phyloP scores from a whole-genome alignment of 2,329 filamentous ascomycete species.

The Phaeoacremonium minimum region DNA sequence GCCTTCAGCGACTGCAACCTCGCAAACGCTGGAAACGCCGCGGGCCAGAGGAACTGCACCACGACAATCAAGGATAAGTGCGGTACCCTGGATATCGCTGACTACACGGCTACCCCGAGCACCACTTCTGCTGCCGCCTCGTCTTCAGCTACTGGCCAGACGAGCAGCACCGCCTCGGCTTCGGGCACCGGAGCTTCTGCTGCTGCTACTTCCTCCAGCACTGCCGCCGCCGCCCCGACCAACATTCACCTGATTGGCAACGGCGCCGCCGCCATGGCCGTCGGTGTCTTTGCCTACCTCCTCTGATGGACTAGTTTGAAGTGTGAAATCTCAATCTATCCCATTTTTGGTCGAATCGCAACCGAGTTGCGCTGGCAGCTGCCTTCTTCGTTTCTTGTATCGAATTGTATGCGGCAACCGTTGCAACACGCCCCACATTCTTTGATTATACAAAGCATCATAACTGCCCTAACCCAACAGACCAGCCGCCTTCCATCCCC shows the following conservation, averaged over 20 bases:
- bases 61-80: slow-evolving; percentile 42
- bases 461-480: not conserved
- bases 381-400: slow-evolving; percentile 11
- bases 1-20: slow-evolving; percentile 44
- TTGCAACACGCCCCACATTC: too few species aligned
- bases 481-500: not conserved
- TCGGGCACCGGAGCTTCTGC: slow-evolving; percentile 8
- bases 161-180: slow-evolving; percentile 5
- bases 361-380: slow-evolving; percentile 4
- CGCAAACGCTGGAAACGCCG: slow-evolving; percentile 32
- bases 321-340: not conserved
- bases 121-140: slow-evolving; percentile 15
- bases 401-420: slow-evolving; percentile 5
- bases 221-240: slow-evolving; percentile 19
- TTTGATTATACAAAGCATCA: too few species aligned
- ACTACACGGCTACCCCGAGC: slow-evolving; percentile 16
- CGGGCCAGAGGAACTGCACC: slow-evolving; percentile 43
- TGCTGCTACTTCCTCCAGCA: slow-evolving; percentile 13
- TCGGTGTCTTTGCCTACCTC: slow-evolving; percentile 48
- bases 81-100: slow-evolving; percentile 33
- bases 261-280: slow-evolving; percentile 42
- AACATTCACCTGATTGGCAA: slow-evolving; percentile 31
- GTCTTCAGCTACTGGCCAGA: slow-evolving; percentile 13
- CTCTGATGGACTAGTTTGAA: slow-evolving; percentile 27
- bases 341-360: not conserved